Conservation (phyloP, 176 grass and related monocot species). For the Hsuehochloa calcarea region DNA sequence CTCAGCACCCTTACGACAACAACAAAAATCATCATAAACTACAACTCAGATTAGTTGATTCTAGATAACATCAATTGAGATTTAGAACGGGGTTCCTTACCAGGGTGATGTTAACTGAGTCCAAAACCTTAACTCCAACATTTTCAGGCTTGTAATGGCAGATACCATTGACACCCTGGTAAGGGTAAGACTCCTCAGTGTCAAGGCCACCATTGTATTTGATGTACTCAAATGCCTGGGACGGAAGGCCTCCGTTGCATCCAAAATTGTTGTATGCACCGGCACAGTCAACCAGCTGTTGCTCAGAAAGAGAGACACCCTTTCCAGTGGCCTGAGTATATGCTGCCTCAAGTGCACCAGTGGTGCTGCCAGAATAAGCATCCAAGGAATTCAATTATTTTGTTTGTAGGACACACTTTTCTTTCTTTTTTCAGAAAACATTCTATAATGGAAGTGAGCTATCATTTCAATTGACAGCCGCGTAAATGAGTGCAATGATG, state of each 20-base stretch:
- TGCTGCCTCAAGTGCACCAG: conserved; percentile 95
- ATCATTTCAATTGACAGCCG: neutral
- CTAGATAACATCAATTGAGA: neutral
- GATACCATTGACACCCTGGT: conserved; percentile 72
- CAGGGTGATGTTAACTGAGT: conserved; percentile 88
- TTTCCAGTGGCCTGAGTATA: conserved; percentile 86
- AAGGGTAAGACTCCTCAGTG: conserved; percentile 93
- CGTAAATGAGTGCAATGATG: neutral
- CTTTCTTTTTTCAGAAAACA: neutral
- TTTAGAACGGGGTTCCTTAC: conserved; percentile 40
- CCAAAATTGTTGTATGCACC: conserved; percentile 82
- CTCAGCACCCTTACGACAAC: conserved; percentile 62
- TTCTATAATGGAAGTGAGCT: neutral
- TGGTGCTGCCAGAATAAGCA: conserved; percentile 70
- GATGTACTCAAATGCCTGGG: conserved; percentile 95
- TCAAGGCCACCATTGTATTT: conserved; percentile 93
- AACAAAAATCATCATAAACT: conserved; percentile 22
- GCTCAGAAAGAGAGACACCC: conserved; percentile 78
- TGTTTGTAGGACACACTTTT: neutral
- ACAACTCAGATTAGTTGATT: neutral
- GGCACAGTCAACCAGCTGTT: conserved; percentile 94
- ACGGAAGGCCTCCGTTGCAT: conserved; percentile 85
- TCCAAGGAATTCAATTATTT: neutral
- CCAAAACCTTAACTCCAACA: conserved; percentile 68
- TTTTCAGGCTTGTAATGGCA: conserved; percentile 58